Base-by-base conservation (phyloP, 176 grass and related monocot species). In the Guadua angustifolia region DNA sequence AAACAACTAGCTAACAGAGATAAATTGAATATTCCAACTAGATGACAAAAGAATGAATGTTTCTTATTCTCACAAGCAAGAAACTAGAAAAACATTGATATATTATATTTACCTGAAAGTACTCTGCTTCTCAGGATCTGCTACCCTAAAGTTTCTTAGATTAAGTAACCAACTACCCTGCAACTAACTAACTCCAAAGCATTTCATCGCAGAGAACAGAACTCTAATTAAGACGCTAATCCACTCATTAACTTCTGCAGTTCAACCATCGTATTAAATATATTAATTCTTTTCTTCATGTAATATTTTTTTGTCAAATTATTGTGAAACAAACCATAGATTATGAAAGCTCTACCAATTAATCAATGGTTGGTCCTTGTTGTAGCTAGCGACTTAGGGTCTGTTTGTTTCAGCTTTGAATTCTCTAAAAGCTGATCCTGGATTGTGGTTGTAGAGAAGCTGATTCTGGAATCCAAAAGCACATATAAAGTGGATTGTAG, bases 181-280 rank as follows among this genome's bases (percentile, higher is more conserved):
- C 81, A 84, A 66, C 45, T 55, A 84, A 66, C 45, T 55, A 65
- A 74, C 70, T 17, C 32, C 8, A 17, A 53, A 42, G 21, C 49
- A 69, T 5, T 68, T 25, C 22, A 19, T 39, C 19, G 50, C 4
- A 11, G 68, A 46, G 68, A 46, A 46, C 9, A 5, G 21, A 60
- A 60, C 24, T 62, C 24, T 18, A 19, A 16, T 18, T 29, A 29
- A 17, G 15, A 51, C 15, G 18, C 69, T 74, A 38, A 73, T 49
- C 69, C 43, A 64, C 57, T 74, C 25, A 46, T 75, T 74, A 75
- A 84, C 22, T 53, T 55, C 32, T 5, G 57, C 22, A 19, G 43
- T 17, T 25, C 8, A 59, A 72, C 32, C 33, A 74, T 73, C 19
- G 21, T 35, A 22, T 10, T 33, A 15, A 46, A 17, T 32, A 26